Conservation (phyloP, 1,284 basidiomycete species). For the Prillingera fragicola region DNA sequence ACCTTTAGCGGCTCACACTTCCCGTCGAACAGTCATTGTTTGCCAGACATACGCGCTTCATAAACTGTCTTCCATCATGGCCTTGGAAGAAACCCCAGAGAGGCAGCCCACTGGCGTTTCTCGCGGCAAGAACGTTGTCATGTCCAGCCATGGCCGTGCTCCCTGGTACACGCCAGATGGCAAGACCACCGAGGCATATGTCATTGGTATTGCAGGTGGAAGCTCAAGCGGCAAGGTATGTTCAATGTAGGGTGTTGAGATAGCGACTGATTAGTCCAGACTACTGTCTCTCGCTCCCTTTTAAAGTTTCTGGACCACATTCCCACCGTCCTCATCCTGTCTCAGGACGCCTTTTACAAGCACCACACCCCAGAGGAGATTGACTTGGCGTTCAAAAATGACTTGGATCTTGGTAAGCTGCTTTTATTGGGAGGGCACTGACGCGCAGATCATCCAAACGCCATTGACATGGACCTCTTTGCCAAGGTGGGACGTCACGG, state of each 20-base stretch:
- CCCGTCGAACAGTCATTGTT: too few species aligned
- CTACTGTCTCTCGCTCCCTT: constrained; percentile 84
- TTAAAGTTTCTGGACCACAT: constrained; percentile 73
- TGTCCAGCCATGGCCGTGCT: constrained; percentile 66
- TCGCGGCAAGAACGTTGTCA: constrained; percentile 64
- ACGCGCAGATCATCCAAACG: constrained; percentile 73
- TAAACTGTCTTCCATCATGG: too few species aligned
- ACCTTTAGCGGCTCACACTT: neutral
- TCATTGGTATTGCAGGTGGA: constrained; percentile 89
- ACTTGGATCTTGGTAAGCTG: constrained; percentile 64
- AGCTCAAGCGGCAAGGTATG: constrained; percentile 87
- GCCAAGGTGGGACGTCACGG: constrained; percentile 54
- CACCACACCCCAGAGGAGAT: constrained; percentile 71
- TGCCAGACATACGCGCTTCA: too few species aligned
- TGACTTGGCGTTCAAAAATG: constrained; percentile 71
- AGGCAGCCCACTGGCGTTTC: too few species aligned
- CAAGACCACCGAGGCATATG: constrained; percentile 62
- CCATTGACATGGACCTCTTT: constrained; percentile 86
- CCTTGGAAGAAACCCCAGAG: too few species aligned
- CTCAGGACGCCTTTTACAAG: constrained; percentile 90
- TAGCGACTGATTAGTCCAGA: constrained; percentile 52
- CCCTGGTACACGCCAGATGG: constrained; percentile 67
- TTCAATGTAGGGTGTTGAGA: neutral
- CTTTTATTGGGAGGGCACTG: neutral
- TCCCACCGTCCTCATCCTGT: constrained; percentile 77